phyloP scores from a whole-genome alignment of 2,329 filamentous ascomycete species.

The Talaromyces sp. region DNA sequence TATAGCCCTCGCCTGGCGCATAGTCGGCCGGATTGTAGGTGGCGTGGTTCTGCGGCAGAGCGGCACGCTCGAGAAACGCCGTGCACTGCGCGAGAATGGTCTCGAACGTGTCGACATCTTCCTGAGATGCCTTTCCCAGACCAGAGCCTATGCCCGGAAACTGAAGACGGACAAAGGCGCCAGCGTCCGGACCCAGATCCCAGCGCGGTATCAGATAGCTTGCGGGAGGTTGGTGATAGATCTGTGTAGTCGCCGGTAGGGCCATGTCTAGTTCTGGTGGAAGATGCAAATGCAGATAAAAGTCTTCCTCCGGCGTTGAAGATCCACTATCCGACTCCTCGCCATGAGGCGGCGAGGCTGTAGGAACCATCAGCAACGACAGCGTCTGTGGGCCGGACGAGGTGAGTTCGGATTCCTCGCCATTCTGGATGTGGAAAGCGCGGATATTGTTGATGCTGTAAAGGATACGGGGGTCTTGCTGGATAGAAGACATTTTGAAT shows the following conservation, averaged over 20 bases:
- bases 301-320: constrained; percentile 71
- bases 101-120: constrained; percentile 94
- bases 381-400: constrained; percentile 84
- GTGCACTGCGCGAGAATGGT: constrained; percentile 98
- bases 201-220: constrained; percentile 94
- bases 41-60: constrained; percentile 49
- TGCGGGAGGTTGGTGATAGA: constrained; percentile 89
- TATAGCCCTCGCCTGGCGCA: constrained; percentile 74
- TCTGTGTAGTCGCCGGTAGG: constrained; percentile 89
- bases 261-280: constrained; percentile 92
- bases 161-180: constrained; percentile 88
- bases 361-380: constrained; percentile 93
- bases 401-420: constrained; percentile 76
- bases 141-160: constrained; percentile 73
- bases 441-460: constrained; percentile 70
- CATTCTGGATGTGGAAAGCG: constrained; percentile 86
- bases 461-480: constrained; percentile 34
- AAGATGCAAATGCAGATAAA: constrained; percentile 92
- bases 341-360: constrained; percentile 64
- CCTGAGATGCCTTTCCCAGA: constrained; percentile 64
- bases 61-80: constrained; percentile 81
- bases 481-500: constrained; percentile 11
- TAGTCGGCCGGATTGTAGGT: constrained; percentile 79
- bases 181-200: constrained; percentile 83
- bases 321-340: constrained; percentile 50